Evolutionary conservation across 129 eudicot species (phyloP), one percentile per base, ranked within the genome.

Genomic region (Helichrysum umbraculigerum): DNA sequence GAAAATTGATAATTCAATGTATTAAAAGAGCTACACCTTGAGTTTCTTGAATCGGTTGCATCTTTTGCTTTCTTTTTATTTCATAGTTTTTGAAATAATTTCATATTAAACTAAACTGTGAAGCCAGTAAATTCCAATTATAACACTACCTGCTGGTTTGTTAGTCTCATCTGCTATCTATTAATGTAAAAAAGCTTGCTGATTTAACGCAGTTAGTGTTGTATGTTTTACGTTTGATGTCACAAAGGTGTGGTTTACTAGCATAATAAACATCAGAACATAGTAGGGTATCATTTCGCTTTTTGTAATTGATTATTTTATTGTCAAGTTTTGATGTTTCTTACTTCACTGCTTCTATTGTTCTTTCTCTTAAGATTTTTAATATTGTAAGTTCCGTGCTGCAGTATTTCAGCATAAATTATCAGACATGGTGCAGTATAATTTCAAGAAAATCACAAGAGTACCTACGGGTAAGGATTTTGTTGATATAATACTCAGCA

Each of bases 401-500:
- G 82, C 86, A 79, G 87, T 15, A 67, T 71, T 77, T 73, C 15
- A 12, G 25, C 44, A 61, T 34, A 78, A 73, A 29, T 32, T 30
- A 22, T 73, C 72, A 80, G 81, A 42, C 14, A 93, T 93, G 98
- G 98, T 93, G 88, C 97, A 93, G 77, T 93, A 93, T 68, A 93
- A 93, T 59, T 87, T 93, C 47, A 93, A 93, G 83, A 93, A 88
- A 74, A 93, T 93, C 17, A 93, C 98, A 1, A 91, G 90, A 16
- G 97, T 93, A 15, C 98, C 98, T 35, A 90, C 80, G 20, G 96
- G 95, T 79, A 90, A 93, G 82, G 98, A 93, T 44, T 86, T 93
- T 61, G 79, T 93, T 33, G 98, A 90, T 60, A 93, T 90, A 33
- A 85, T 93, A 15, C 91, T 93, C 60, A 88, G 97, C 22, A 88